These are phyloP conservation scores for Whalleya microplaca DNA, from an alignment of 2,329 filamentous ascomycete species.

Conservation along the genomic window DNA sequence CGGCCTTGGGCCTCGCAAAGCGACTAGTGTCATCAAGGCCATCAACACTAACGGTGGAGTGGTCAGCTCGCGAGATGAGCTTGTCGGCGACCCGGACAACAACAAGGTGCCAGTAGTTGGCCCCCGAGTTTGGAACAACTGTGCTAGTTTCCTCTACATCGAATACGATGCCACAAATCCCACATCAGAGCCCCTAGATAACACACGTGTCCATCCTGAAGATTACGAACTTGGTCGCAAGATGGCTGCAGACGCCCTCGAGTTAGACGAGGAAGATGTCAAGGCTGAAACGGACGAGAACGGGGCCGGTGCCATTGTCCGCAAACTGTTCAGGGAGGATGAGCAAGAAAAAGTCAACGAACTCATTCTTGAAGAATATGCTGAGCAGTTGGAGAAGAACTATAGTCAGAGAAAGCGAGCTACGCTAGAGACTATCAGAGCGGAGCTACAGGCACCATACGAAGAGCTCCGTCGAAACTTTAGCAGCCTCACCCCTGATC, in stretches of 20 bases:
- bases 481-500: slow-evolving; percentile 68
- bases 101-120: slow-evolving; percentile 80
- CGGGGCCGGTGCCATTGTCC: slow-evolving; percentile 86
- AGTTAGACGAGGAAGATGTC: slow-evolving; percentile 96
- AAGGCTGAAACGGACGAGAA: slow-evolving; percentile 92
- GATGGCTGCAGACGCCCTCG: slow-evolving; percentile 95
- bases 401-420: slow-evolving; percentile 94
- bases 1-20: slow-evolving; percentile 90
- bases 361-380: slow-evolving; percentile 93
- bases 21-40: slow-evolving; percentile 80
- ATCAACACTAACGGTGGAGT: slow-evolving; percentile 90
- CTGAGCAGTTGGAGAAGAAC: slow-evolving; percentile 89
- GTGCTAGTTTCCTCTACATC: slow-evolving; percentile 91
- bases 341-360: slow-evolving; percentile 96
- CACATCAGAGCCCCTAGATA: slow-evolving; percentile 89
- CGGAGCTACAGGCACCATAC: slow-evolving; percentile 88
- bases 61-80: slow-evolving; percentile 81
- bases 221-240: slow-evolving; percentile 98
- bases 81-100: slow-evolving; percentile 85
- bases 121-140: slow-evolving; percentile 93
- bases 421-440: slow-evolving; percentile 93
- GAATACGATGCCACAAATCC: slow-evolving; percentile 82
- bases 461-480: slow-evolving; percentile 91
- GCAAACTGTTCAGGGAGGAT: slow-evolving; percentile 92
- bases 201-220: slow-evolving; percentile 95